These are phyloP conservation scores for Clarireedia sp. DNA, from an alignment of 2,329 filamentous ascomycete genomes.

Conservation along the genomic window DNA sequence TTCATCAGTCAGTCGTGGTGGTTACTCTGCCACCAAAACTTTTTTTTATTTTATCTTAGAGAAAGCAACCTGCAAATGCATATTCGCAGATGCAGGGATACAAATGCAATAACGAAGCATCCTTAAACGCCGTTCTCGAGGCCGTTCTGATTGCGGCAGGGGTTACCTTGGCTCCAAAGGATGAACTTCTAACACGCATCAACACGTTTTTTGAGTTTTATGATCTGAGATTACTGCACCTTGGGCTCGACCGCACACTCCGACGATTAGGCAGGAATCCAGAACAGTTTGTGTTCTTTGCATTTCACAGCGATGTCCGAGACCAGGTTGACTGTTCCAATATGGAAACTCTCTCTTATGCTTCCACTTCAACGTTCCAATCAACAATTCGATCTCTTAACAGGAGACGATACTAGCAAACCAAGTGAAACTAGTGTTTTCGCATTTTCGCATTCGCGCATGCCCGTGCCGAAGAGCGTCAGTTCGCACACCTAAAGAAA, in stretches of 20 bases:
- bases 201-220: background rate
- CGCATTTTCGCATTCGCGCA: no score
- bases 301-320: background rate
- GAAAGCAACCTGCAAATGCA: background rate
- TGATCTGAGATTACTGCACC: background rate
- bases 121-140: background rate
- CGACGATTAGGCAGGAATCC: no score
- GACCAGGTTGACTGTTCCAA: background rate
- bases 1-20: constrained; percentile 9
- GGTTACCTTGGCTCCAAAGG: background rate
- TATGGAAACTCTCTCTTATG: background rate
- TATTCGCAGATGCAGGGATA: background rate
- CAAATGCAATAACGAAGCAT: background rate
- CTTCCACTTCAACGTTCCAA: background rate
- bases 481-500: background rate
- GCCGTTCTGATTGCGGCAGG: background rate
- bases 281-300: background rate
- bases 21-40: constrained; percentile 5
- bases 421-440: constrained; percentile 1
- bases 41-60: constrained; percentile 4
- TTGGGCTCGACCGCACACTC: background rate
- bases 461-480: background rate
- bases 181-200: background rate
- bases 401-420: background rate
- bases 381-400: background rate